phyloP scores from a whole-genome alignment of 2,329 filamentous ascomycete genomes.

The Colletotrichum eremochloae region DNA sequence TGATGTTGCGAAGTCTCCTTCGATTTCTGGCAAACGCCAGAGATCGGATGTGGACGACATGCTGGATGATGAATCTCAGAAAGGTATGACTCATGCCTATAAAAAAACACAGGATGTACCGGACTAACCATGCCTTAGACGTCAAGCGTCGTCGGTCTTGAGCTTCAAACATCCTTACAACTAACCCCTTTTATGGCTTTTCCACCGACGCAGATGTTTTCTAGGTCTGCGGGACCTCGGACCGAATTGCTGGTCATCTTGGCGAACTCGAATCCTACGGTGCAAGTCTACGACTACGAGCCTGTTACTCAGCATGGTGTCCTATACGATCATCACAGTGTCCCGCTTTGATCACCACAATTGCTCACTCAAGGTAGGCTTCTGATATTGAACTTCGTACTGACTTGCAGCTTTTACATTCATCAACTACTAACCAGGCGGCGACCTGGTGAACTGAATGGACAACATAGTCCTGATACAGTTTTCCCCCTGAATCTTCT shows the following conservation, averaged over 20 bases:
- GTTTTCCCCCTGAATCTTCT: conserved; percentile 25
- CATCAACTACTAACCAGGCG: conserved; percentile 8
- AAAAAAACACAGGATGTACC: neutral
- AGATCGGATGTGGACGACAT: conserved; percentile 45
- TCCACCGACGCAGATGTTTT: conserved; percentile 5
- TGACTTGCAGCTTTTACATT: conserved; percentile 32
- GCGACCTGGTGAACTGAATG: conserved; percentile 5
- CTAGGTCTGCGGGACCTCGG: conserved; percentile 20
- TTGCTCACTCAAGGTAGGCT: conserved; percentile 36
- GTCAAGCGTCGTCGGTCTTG: conserved; percentile 47
- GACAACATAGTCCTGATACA: conserved; percentile 8
- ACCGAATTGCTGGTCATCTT: neutral
- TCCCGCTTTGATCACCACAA: neutral
- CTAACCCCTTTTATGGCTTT: conserved; percentile 29
- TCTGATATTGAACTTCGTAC: conserved; percentile 26
- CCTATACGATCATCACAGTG: neutral
- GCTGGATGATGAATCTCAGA: conserved; percentile 44
- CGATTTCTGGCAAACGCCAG: conserved; percentile 43
- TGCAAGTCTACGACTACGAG: neutral
- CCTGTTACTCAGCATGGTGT: neutral
- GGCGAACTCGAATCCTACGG: neutral
- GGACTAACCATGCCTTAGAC: conserved; percentile 43
- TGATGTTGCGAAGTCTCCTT: conserved; percentile 34
- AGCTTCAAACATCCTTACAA: conserved; percentile 17
- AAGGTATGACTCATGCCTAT: conserved; percentile 41